Conservation (phyloP, 305 asterid species). For the Lippia alba region DNA sequence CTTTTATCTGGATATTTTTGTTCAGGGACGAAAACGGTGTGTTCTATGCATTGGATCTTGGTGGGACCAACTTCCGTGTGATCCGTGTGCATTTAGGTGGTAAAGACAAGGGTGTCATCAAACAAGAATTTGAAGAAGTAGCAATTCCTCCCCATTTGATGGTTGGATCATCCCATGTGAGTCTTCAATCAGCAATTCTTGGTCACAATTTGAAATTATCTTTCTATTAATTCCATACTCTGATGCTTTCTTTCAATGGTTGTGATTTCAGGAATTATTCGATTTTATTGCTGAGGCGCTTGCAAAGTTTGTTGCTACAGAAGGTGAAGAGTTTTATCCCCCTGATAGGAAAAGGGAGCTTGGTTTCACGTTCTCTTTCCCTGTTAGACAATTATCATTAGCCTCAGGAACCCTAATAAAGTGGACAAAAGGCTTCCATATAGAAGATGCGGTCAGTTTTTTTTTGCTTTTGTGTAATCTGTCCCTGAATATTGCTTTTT, state of each 20-base stretch:
- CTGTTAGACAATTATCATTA: conserved; percentile 76
- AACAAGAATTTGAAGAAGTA: conserved; percentile 65
- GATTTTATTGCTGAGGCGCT: conserved; percentile 74
- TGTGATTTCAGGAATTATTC: conserved; percentile 64
- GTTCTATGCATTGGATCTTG: conserved; percentile 89
- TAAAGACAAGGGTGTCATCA: conserved; percentile 46
- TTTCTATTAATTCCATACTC: conserved; percentile 12
- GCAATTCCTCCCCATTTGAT: conserved; percentile 88
- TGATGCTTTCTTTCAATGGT: conserved; percentile 26
- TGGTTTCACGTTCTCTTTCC: conserved; percentile 95
- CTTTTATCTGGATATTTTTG: conserved; percentile 15
- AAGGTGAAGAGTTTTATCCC: conserved; percentile 61
- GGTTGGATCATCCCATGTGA: conserved; percentile 81
- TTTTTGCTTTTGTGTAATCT: background rate
- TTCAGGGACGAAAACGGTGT: conserved; percentile 75
- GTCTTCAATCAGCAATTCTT: conserved; percentile 33
- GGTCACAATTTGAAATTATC: conserved; percentile 7
- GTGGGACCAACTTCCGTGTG: conserved; percentile 93
- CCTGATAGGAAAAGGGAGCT: conserved; percentile 78
- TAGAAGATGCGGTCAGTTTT: conserved; percentile 73
- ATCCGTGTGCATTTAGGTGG: conserved; percentile 83
- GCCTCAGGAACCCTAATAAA: conserved; percentile 79
- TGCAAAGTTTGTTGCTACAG: conserved; percentile 76
- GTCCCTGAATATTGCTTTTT: conserved; percentile 17
- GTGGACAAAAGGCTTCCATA: conserved; percentile 91